Percentiles rank a stretch among this genome's conserved stretches.
Evolutionary conservation across 192 early-diverging fungal species (phyloP).

Genomic region (Rhizoclosmatium globosum): DNA sequence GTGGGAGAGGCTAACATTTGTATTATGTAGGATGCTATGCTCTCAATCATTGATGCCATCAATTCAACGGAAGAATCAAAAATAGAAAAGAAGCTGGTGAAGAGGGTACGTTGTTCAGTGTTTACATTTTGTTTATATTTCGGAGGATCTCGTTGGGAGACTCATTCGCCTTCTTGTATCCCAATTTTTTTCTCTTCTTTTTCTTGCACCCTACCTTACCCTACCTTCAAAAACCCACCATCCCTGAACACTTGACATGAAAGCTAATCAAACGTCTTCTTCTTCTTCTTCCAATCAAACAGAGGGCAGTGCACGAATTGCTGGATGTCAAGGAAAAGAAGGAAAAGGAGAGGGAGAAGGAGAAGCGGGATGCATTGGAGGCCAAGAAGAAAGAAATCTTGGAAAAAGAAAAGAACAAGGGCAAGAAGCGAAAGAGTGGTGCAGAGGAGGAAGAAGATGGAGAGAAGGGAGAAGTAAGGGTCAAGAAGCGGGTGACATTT

Average conservation of each 20-base stretch:
- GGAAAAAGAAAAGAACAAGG: conserved; percentile 18
- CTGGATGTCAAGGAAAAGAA: conserved; percentile 15
- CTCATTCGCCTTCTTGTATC: neutral
- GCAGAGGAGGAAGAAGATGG: conserved; percentile 3
- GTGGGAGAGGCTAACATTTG: no score
- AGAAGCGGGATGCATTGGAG: conserved; percentile 14
- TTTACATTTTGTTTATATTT: neutral
- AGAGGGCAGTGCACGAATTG: conserved; percentile 20
- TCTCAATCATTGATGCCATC: conserved; percentile 32
- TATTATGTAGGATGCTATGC: conserved; percentile 18
- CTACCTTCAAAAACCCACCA: no score
- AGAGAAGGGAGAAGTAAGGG: neutral
- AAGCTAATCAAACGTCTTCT: neutral
- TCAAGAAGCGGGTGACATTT: neutral
- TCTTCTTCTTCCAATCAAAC: neutral
- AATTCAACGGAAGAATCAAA: conserved; percentile 30
- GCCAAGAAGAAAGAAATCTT: conserved; percentile 34
- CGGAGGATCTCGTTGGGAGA: neutral
- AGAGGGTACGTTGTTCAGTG: conserved; percentile 25
- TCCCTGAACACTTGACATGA: no score
- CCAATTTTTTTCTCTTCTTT: no score
- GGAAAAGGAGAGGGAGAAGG: conserved; percentile 6
- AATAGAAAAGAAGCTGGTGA: conserved; percentile 30
- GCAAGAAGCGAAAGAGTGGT: neutral
- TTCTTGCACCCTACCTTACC: no score